Evolutionary conservation across 202 grass and related monocot species (phyloP), one percentile per base, ranked within the genome.

Genomic region (Dendrocalamus latiflorus): DNA sequence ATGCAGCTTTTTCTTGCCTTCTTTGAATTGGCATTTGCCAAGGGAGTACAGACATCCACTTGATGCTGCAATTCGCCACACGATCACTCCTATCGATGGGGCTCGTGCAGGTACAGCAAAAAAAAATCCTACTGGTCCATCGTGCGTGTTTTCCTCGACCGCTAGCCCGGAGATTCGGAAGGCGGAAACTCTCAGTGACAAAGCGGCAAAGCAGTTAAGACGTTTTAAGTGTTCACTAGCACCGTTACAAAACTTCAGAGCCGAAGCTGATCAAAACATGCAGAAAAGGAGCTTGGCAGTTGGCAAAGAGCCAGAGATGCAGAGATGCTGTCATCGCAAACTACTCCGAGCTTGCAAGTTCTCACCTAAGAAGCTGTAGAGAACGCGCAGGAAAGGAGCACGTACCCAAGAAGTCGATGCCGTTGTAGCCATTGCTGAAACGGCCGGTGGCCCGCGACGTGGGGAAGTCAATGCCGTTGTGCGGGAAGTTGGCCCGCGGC

Each of bases 351-450:
- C 71, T 47, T 15, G 30, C 43, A 39, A 45, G 42, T 41, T 58
- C 17, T 21, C 54, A 42, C 8, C 8, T 42, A 9, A 42, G 20
- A 22, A 8, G 36, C 3, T 5, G n/a, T 12, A n/a, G n/a, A 10
- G 41, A 20, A 47, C 54, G 56, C 14, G 57, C 24, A 20, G 43
- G 42, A 3, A 22, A 43, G n/a, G 0, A n/a, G 10, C 6, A 74
- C 76, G 56, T 86, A 98, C 95, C 95, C 65, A 98, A 49, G 81
- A 94, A 94, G 54, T 98, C 95, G 85, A 98, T 36, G 85, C 90
- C 95, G 69, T 98, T 98, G 73, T 89, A 98, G 45, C 95, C 95
- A 21, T 98, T 98, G 88, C 95, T 98, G 85, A 98, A 98, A 53
- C 95, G 84, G 5, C 95, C 93, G 26, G 95, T 98, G 45, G 95